phyloP scores from a whole-genome alignment of 306 rosid species.

The Casuarina cunninghamiana region DNA sequence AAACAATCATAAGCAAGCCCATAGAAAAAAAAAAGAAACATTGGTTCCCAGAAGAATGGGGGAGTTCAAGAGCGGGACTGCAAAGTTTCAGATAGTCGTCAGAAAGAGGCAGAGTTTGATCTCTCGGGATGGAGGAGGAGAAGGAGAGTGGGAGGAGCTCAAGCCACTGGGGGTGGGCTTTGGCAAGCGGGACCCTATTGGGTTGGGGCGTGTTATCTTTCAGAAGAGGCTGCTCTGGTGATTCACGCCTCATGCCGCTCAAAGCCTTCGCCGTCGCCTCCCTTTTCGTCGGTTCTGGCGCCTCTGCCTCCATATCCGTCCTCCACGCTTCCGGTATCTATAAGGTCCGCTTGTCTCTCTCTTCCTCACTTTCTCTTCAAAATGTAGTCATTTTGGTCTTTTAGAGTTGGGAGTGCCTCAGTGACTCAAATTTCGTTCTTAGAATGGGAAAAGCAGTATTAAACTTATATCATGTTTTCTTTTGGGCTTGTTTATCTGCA shows the following conservation, averaged over 20 bases:
- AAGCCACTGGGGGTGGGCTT: conserved; percentile 63
- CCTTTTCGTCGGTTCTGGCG: conserved; percentile 67
- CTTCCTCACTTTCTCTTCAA: neutral
- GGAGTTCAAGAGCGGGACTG: no score
- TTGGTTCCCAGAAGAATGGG: no score
- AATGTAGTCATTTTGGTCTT: no score
- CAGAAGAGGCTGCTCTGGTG: conserved; percentile 45
- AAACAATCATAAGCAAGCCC: neutral
- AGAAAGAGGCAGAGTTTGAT: neutral
- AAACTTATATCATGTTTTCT: neutral
- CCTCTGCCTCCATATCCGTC: conserved; percentile 58
- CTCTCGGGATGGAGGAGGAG: neutral
- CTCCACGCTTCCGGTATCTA: conserved; percentile 60
- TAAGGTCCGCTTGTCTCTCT: conserved; percentile 35
- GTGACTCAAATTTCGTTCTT: neutral
- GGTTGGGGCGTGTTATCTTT: conserved; percentile 57
- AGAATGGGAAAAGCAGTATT: neutral
- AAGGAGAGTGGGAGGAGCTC: conserved; percentile 1
- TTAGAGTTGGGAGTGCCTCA: neutral
- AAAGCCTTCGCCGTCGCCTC: conserved; percentile 84
- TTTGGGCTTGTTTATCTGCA: neutral
- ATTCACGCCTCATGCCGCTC: conserved; percentile 67
- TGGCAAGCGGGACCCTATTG: conserved; percentile 59
- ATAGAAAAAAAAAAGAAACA: neutral
- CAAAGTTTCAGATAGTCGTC: neutral